These are phyloP conservation scores for cucumber (Cucumis sativus) DNA, from an alignment of 306 rosid species.

Conservation along the genomic window Cucumber_9930_V3 NC_026656.2:23853001-23853500, in stretches of 20 bases:
- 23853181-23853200: conserved; percentile 21
- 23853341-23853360: conserved; percentile 75
- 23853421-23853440: conserved; percentile 71
- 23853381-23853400: conserved; percentile 65
- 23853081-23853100: conserved; percentile 78
- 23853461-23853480: conserved; percentile 88
- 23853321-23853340: conserved; percentile 76
- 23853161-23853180: conserved; percentile 14
- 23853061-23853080: conserved; percentile 52
- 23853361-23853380: conserved; percentile 71
- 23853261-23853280: conserved; percentile 88
- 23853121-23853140: conserved; percentile 14
- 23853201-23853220: conserved; percentile 72
- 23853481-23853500: conserved; percentile 84
- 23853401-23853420: conserved; percentile 73
- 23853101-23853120: conserved; percentile 33
- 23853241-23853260: conserved; percentile 60
- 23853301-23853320: conserved; percentile 89
- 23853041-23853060: conserved; percentile 31
- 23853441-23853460: conserved; percentile 85
- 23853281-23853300: conserved; percentile 89
- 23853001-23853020: conserved; percentile 15
- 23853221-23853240: conserved; percentile 76
- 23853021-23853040: conserved; percentile 23
- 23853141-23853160: conserved; percentile 2